phyloP scores from a whole-genome alignment of 371 early-diverging fungal genomes.

The Rhizopus microsporus region DNA sequence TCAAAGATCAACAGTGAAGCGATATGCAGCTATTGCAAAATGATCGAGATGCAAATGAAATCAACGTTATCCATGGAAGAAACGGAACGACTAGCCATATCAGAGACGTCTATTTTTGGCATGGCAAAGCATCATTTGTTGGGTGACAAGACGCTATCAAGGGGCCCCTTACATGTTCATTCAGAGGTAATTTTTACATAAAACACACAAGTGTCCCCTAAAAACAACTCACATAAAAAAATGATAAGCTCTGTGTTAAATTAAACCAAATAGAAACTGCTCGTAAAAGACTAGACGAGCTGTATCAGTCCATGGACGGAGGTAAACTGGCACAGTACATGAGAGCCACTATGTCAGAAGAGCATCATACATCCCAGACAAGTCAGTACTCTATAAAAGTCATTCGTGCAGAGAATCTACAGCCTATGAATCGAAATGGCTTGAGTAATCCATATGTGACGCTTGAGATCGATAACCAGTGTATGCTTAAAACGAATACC shows the following conservation, averaged over 20 bases:
- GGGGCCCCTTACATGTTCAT: not conserved
- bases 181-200: not conserved
- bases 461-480: conserved; percentile 48
- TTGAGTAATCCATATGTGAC: conserved; percentile 68
- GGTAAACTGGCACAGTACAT: conserved; percentile 42
- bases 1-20: conserved; percentile 51
- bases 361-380: too few species aligned
- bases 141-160: conserved; percentile 4
- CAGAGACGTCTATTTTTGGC: conserved; percentile 11
- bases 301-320: conserved; percentile 57
- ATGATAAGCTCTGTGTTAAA: conserved; percentile 53
- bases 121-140: conserved; percentile 26
- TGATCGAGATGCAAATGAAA: conserved; percentile 24
- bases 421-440: conserved; percentile 49
- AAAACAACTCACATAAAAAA: not conserved
- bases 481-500: conserved; percentile 55
- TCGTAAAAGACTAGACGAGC: conserved; percentile 49
- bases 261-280: conserved; percentile 62
- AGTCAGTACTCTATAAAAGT: conserved; percentile 41
- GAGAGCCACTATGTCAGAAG: conserved; percentile 11
- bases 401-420: conserved; percentile 47
- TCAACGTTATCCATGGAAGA: conserved; percentile 17
- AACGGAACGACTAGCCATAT: not conserved
- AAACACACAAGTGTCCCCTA: too few species aligned
- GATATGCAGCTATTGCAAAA: conserved; percentile 35